A percentile compares a stretch with the other conserved stretches of the same genome.
Conservation (phyloP, 2,329 filamentous ascomycete genomes). For the Xylariaceae sp. region DNA sequence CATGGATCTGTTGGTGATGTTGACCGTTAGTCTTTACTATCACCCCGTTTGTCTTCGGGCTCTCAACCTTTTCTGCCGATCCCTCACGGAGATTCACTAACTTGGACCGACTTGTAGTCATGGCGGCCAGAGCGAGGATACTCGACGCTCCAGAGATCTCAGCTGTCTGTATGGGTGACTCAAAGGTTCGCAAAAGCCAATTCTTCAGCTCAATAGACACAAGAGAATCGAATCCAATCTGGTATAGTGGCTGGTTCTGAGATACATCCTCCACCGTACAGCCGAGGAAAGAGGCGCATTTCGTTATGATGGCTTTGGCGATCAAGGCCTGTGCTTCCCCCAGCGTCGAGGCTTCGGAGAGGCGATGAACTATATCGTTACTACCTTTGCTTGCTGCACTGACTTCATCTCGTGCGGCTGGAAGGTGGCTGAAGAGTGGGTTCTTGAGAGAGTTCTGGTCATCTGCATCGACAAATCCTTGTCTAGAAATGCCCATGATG, state of each 20-base stretch:
- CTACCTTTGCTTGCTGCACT: not conserved
- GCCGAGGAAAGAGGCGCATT: conserved; percentile 12
- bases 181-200: conserved; percentile 15
- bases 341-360: conserved; percentile 4
- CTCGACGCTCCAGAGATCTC: conserved; percentile 13
- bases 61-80: not conserved
- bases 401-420: conserved; percentile 3
- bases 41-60: not conserved
- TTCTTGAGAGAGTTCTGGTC: conserved; percentile 10
- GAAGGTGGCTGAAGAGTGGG: conserved; percentile 15
- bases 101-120: conserved; percentile 1
- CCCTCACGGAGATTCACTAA: conserved; percentile 1
- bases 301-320: conserved; percentile 9
- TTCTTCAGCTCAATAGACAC: conserved; percentile 18
- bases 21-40: too few relatives aligned
- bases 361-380: conserved; percentile 1
- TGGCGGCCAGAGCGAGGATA: conserved; percentile 5
- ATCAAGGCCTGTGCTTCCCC: conserved; percentile 16
- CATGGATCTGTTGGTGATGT: too few relatives aligned
- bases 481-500: conserved; percentile 17
- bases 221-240: conserved; percentile 16
- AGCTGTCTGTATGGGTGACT: conserved; percentile 13
- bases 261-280: conserved; percentile 8
- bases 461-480: conserved; percentile 14
- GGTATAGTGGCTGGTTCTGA: conserved; percentile 6